Percentiles rank a stretch among this genome's conserved stretches.
Evolutionary conservation across 352 stramenopile genomes (phyloP).

Genomic region (Globisporangium parvum): DNA sequence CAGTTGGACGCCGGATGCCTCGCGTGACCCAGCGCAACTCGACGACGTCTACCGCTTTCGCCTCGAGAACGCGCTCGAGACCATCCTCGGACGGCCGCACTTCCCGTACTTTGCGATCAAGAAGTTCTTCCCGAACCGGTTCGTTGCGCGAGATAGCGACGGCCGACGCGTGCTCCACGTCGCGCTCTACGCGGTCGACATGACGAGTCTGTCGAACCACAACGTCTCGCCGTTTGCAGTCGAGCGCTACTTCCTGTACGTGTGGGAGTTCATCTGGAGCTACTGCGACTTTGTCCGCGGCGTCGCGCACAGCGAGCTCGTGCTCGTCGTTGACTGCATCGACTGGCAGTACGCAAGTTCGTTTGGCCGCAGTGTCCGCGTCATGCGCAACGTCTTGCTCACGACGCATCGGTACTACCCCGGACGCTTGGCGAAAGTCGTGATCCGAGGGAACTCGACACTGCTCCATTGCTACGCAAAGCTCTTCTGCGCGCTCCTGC

Average conservation of each 20-base stretch:
- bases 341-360: slow-evolving; percentile 21
- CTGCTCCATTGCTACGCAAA: slow-evolving; percentile 8
- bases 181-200: slow-evolving; percentile 16
- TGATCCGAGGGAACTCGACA: slow-evolving; percentile 13
- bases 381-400: slow-evolving; percentile 21
- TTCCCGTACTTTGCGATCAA: slow-evolving; percentile 35
- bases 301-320: slow-evolving; percentile 21
- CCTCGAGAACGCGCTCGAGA: slow-evolving; percentile 31
- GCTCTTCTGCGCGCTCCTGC: slow-evolving; percentile 14
- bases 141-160: slow-evolving; percentile 18
- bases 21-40: background rate
- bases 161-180: slow-evolving; percentile 23
- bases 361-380: slow-evolving; percentile 18
- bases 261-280: slow-evolving; percentile 46
- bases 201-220: slow-evolving; percentile 14
- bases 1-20: background rate
- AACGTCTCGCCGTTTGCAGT: slow-evolving; percentile 27
- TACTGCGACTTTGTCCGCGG: slow-evolving; percentile 28
- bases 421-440: slow-evolving; percentile 16
- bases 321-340: slow-evolving; percentile 25
- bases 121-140: slow-evolving; percentile 21
- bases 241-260: slow-evolving; percentile 30
- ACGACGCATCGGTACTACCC: slow-evolving; percentile 24
- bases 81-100: slow-evolving; percentile 25
- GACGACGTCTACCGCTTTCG: slow-evolving; percentile 24